Percentiles rank a stretch among this genome's conserved stretches.
phyloP scores from a whole-genome alignment of 768 basidiomycete species.

The Lactarius sanguifluus region DNA sequence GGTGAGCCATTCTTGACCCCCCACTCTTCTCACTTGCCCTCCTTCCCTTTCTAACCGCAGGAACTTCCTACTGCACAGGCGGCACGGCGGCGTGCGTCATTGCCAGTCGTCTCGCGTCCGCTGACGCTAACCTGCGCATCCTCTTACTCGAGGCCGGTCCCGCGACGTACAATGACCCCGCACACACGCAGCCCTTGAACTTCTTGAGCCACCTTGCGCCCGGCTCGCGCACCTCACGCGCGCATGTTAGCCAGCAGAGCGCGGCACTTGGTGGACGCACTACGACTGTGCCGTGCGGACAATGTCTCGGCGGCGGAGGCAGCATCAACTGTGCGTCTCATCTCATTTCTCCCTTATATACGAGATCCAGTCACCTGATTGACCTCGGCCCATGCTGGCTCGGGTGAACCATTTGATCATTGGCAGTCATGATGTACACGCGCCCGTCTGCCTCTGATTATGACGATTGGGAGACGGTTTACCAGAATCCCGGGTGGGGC shows the following conservation, averaged over 20 bases:
- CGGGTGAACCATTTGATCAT: not conserved
- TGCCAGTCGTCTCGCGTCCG: slow-evolving; percentile 54
- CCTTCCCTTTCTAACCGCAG: not conserved
- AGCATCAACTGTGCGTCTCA: slow-evolving; percentile 52
- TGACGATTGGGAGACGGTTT: slow-evolving; percentile 50
- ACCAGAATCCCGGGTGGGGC: slow-evolving; percentile 61
- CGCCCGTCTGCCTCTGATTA: slow-evolving; percentile 62
- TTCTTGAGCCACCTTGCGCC: slow-evolving; percentile 45
- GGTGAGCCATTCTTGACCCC: slow-evolving; percentile 16
- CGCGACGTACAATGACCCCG: slow-evolving; percentile 45
- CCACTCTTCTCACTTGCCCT: not conserved
- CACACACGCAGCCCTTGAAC: slow-evolving; percentile 55
- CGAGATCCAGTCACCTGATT: not conserved
- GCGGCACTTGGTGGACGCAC: slow-evolving; percentile 47
- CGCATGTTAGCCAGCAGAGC: slow-evolving; percentile 42
- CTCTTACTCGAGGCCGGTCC: slow-evolving; percentile 61
- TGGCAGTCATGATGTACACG: slow-evolving; percentile 48
- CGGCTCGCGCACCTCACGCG: slow-evolving; percentile 44
- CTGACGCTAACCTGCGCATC: slow-evolving; percentile 54
- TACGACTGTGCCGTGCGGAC: slow-evolving; percentile 44
- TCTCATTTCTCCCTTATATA: not conserved
- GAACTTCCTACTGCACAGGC: slow-evolving; percentile 11
- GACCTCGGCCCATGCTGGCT: not conserved
- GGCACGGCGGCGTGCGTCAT: slow-evolving; percentile 56
- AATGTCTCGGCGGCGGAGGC: slow-evolving; percentile 61